Evolutionary conservation across 2,329 filamentous ascomycete genomes (phyloP).

Genomic region (Neonectria ditissima): DNA sequence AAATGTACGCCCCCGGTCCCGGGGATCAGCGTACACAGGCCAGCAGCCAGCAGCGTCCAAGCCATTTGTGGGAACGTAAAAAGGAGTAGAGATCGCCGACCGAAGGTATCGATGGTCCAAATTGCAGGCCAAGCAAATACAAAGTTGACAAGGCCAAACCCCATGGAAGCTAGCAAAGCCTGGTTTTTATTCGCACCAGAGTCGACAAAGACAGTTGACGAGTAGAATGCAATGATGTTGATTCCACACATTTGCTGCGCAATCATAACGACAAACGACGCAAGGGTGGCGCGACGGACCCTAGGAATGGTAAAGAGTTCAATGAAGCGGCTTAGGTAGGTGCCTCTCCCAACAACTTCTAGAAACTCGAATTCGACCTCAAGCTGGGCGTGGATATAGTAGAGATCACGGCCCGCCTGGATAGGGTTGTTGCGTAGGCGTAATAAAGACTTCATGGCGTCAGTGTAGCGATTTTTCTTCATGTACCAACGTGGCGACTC

Average conservation of each 20-base stretch:
- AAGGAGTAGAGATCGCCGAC: constrained; percentile 62
- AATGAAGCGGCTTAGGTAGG: constrained; percentile 71
- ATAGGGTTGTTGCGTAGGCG: constrained; percentile 65
- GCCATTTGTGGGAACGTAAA: constrained; percentile 59
- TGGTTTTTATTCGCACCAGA: constrained; percentile 67
- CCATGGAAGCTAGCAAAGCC: constrained; percentile 70
- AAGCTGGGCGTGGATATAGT: constrained; percentile 74
- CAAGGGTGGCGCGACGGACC: constrained; percentile 77
- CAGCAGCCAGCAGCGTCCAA: constrained; percentile 54
- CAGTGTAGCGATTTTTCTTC: constrained; percentile 71
- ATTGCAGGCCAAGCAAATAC: constrained; percentile 69
- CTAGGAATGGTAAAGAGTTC: constrained; percentile 78
- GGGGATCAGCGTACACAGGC: constrained; percentile 66
- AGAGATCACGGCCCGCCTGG: constrained; percentile 71
- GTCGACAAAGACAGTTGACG: constrained; percentile 70
- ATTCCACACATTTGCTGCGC: constrained; percentile 78
- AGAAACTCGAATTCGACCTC: constrained; percentile 67
- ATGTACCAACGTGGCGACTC: constrained; percentile 75
- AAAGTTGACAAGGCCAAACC: constrained; percentile 70
- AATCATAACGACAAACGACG: constrained; percentile 84
- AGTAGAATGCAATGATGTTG: constrained; percentile 84
- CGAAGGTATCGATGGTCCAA: constrained; percentile 70
- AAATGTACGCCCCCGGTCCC: constrained; percentile 48
- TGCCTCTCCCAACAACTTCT: constrained; percentile 61
- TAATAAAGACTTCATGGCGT: constrained; percentile 69